Evolutionary conservation across 805 yeast genomes (phyloP).

Genomic region (Metschnikowia matae): DNA sequence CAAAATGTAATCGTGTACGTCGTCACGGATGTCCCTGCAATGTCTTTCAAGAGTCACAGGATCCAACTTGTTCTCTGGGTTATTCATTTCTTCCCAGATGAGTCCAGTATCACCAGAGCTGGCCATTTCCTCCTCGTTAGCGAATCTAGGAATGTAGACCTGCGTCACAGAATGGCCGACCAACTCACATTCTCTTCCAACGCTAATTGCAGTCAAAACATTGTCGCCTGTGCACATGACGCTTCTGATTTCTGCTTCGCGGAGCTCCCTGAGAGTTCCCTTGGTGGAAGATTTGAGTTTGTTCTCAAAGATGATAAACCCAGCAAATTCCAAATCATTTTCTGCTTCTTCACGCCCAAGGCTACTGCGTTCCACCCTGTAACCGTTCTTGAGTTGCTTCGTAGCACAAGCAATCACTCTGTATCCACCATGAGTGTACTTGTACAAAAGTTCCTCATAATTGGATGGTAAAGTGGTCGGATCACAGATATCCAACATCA

Average conservation of each 20-base stretch:
- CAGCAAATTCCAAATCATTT: constrained; percentile 64
- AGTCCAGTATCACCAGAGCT: constrained; percentile 35
- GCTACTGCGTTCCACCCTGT: constrained; percentile 6
- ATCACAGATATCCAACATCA: constrained; percentile 72
- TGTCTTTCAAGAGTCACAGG: constrained; percentile 55
- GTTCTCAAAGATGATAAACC: constrained; percentile 91
- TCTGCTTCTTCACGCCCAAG: constrained; percentile 66
- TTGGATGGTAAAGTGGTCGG: constrained; percentile 69
- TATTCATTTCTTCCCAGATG: constrained; percentile 67
- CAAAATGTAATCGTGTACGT: constrained; percentile 47
- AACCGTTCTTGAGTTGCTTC: constrained; percentile 36
- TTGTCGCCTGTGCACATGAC: constrained; percentile 99
- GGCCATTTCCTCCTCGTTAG: constrained; percentile 26
- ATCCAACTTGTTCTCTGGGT: constrained; percentile 57
- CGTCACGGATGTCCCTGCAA: constrained; percentile 19
- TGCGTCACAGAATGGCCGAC: constrained; percentile 37
- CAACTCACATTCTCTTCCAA: constrained; percentile 78
- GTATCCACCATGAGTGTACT: constrained; percentile 89
- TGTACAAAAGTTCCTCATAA: constrained; percentile 67
- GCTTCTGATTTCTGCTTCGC: constrained; percentile 70
- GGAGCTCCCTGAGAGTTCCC: constrained; percentile 54
- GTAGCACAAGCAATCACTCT: constrained; percentile 94
- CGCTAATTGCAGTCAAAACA: constrained; percentile 89
- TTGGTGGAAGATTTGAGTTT: constrained; percentile 71
- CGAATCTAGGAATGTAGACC: constrained; percentile 55